Base-by-base conservation (phyloP, 768 basidiomycete genomes). In the Stropharia rugosoannulata region DNA sequence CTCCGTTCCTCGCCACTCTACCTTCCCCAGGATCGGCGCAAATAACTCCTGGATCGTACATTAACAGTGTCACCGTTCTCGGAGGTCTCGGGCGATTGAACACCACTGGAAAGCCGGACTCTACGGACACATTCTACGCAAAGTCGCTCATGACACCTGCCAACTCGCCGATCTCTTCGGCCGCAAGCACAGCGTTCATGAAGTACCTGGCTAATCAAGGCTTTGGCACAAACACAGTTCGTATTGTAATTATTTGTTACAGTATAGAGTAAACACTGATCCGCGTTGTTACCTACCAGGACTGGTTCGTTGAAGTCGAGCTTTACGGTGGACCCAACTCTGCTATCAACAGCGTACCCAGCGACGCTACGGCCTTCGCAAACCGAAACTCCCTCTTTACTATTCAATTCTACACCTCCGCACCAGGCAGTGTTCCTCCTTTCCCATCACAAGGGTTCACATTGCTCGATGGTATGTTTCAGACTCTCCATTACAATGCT, bases 381-480 rank as follows among this genome's bases (percentile, higher is more conserved):
- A 74, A 77, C 52, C 70, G 82, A 18, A 67, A 66, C 56, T 72
- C 75, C 1, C 61, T 77, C 40, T 80, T 80, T 49, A 76, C 73
- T 3, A 71, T 82, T 51, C 81, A 83, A 62, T 66, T 82, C 54
- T 82, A 84, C 60, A 79, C 78, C 0, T 78, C 77, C 0, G 72
- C 77, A 5, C 49, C 59, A 0, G 70, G 63, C 48, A 58, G 64
- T 6, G 51, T 58, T 0, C 75, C 78, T 2, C 79, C 79, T 0
- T 82, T 72, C 64, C 81, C 82, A 1, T 47, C 60, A 4, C 64
- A 66, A 13, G 82, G 79, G 0, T 75, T 80, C 49, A 62, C 67
- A 0, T 79, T 82, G 59, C 60, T 83, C 12, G 72, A 81, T 55
- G 74, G 74, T 69, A 62, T 57, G 68, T 53, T 15, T 18, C 29